Evolutionary conservation across 2,329 filamentous ascomycete genomes (phyloP), one percentile per base, ranked within the genome.

Genomic region (Colletotrichum echinochloae): DNA sequence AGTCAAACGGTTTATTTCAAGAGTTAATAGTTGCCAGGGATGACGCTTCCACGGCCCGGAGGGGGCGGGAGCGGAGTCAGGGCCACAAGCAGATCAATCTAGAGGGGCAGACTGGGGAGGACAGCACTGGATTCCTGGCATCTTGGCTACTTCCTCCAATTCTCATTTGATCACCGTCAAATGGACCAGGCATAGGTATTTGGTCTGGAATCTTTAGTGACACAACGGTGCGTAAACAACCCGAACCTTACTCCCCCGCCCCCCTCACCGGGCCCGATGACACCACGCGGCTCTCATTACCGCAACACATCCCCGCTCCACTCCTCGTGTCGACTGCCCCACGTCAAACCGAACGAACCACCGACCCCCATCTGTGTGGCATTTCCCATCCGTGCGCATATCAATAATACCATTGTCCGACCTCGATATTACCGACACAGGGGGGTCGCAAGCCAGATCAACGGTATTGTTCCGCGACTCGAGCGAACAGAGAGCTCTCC

Each of bases 191-290:
- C 28, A n/a, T 9, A n/a, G 39, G 26, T 35, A 18, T n/a, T n/a
- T n/a, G 41, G 39, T 46, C 30, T 8, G 33, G 23, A 37, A 39
- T 46, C 8, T 9, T 23, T n/a, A 26, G 33, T 51, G 16, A 39
- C 44, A 61, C 44, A 28, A 18, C 23, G 12, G 26, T 28, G 56
- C 18, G 20, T 28, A 28, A n/a, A n/a, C 39, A 14, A 14, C 6
- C 28, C 18, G 39, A 59, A n/a, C 30, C 18, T 20, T 12, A 20
- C 20, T 12, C 20, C 39, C 39, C 39, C 18, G 18, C 18, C 39
- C 56, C 28, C 28, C 57, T 26, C 39, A 60, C 33, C 56, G 39
- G 56, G 44, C 23, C 56, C 56, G 56, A 46, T 26, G 48, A 28
- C 16, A 18, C 23, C 46, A 28, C 46, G 28, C 23, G n/a, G 14